These are phyloP conservation scores for Cyanodermella asteris DNA, from an alignment of 2,329 filamentous ascomycete species.

Conservation along the genomic window DNA sequence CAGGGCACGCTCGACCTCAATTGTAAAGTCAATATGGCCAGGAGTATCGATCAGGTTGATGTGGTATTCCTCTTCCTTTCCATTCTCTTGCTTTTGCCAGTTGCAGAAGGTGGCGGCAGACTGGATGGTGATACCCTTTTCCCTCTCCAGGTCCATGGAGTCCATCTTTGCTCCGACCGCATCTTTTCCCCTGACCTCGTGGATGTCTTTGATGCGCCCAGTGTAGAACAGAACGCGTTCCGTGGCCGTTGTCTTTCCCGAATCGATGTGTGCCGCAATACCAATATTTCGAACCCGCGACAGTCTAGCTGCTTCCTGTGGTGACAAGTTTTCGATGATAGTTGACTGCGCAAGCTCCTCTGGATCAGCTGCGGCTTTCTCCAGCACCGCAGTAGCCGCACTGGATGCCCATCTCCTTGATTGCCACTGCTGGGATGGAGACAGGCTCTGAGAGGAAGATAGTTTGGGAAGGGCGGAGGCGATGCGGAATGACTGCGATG, in stretches of 20 bases:
- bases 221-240: slow-evolving; percentile 97
- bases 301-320: slow-evolving; percentile 56
- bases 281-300: slow-evolving; percentile 84
- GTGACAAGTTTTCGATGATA: slow-evolving; percentile 60
- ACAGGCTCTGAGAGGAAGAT: no score
- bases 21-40: slow-evolving; percentile 97
- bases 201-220: slow-evolving; percentile 85
- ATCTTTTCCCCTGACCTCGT: slow-evolving; percentile 91
- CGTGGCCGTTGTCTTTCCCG: slow-evolving; percentile 88
- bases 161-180: slow-evolving; percentile 97
- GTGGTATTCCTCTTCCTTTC: slow-evolving; percentile 77
- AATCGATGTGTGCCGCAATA: slow-evolving; percentile 98
- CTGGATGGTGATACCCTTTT: slow-evolving; percentile 98
- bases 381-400: slow-evolving; percentile 22
- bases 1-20: slow-evolving; percentile 89
- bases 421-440: slow-evolving; percentile 18
- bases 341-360: slow-evolving; percentile 35
- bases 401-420: slow-evolving; percentile 20
- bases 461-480: no score
- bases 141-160: slow-evolving; percentile 94
- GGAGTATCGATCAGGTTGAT: slow-evolving; percentile 98
- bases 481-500: no score
- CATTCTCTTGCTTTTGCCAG: slow-evolving; percentile 72
- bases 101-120: slow-evolving; percentile 95
- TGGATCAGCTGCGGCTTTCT: slow-evolving; percentile 27